phyloP scores from a whole-genome alignment of 768 basidiomycete genomes.

The Kwoniella dejecticola region DNA sequence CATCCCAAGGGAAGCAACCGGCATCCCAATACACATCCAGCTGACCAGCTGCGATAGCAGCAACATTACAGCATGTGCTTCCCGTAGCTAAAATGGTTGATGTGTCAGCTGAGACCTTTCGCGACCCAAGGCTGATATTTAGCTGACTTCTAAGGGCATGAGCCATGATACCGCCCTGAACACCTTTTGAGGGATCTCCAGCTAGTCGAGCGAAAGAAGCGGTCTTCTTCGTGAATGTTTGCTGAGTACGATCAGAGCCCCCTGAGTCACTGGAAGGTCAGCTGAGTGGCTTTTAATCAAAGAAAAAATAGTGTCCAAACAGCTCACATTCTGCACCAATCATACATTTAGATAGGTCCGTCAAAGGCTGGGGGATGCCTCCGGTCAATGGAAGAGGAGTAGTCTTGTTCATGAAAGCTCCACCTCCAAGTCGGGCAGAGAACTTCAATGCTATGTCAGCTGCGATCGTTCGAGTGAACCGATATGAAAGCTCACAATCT shows the following conservation, averaged over 20 bases:
- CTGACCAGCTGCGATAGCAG: slow-evolving; percentile 67
- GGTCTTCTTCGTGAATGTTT: slow-evolving; percentile 64
- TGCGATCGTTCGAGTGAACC: neutral
- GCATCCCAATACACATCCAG: slow-evolving; percentile 84
- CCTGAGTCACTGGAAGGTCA: slow-evolving; percentile 9
- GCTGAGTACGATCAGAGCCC: slow-evolving; percentile 65
- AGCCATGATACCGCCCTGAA: slow-evolving; percentile 74
- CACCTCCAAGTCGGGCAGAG: slow-evolving; percentile 73
- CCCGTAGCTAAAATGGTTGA: slow-evolving; percentile 4
- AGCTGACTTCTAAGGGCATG: slow-evolving; percentile 68
- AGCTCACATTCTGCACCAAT: slow-evolving; percentile 74
- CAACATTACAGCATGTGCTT: slow-evolving; percentile 40
- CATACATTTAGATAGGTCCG: slow-evolving; percentile 69
- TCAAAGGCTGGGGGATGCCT: slow-evolving; percentile 61
- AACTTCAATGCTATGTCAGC: slow-evolving; percentile 57
- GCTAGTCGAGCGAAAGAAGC: slow-evolving; percentile 72
- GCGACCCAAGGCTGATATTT: neutral
- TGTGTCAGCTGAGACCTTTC: neutral
- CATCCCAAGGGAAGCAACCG: slow-evolving; percentile 71
- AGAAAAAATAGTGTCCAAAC: too few species aligned
- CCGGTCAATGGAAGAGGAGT: slow-evolving; percentile 66
- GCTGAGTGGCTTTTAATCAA: too few species aligned
- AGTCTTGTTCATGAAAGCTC: slow-evolving; percentile 70
- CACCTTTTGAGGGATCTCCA: slow-evolving; percentile 66
- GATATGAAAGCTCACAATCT: slow-evolving; percentile 62